Percentiles rank a stretch among this genome's conserved stretches.
These are phyloP conservation scores for Avena insularis DNA, from an alignment of 176 grass and related monocot species.

Conservation along the genomic window DNA sequence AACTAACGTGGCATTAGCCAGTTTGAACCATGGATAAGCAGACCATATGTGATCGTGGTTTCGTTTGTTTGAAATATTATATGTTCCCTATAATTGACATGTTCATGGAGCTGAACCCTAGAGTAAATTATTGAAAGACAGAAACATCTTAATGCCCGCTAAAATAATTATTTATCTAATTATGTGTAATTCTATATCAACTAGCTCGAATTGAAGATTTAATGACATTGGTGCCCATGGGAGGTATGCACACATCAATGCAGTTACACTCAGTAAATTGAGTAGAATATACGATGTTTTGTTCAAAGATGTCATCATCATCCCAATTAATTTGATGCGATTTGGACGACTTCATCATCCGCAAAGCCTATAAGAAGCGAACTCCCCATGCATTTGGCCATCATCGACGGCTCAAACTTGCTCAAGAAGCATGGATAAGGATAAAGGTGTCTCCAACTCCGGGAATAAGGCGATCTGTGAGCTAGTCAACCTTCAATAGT, in stretches of 20 bases:
- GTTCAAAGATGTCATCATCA: not conserved
- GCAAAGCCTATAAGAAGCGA: not conserved
- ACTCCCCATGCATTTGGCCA: not conserved
- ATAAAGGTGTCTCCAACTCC: not conserved
- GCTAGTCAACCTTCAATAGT: not conserved
- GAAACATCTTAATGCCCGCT: too few relatives aligned
- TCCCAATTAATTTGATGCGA: not conserved
- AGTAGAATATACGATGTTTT: not conserved
- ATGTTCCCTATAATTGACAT: too few relatives aligned
- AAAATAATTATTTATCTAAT: too few relatives aligned
- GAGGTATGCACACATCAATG: not conserved
- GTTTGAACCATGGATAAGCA: too few relatives aligned
- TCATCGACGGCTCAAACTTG: not conserved
- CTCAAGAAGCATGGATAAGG: not conserved
- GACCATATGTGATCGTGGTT: too few relatives aligned
- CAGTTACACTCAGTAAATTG: not conserved
- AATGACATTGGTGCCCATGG: not conserved
- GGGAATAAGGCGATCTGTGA: not conserved
- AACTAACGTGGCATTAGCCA: too few relatives aligned
- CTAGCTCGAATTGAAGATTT: not conserved
- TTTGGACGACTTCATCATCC: not conserved
- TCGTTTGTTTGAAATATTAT: too few relatives aligned
- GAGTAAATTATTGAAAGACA: too few relatives aligned
- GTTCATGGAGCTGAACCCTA: not conserved
- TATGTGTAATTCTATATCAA: too few relatives aligned